These are phyloP conservation scores for Eremothecium coryli DNA, from an alignment of 1,139 yeast genomes.

Conservation along the genomic window DNA sequence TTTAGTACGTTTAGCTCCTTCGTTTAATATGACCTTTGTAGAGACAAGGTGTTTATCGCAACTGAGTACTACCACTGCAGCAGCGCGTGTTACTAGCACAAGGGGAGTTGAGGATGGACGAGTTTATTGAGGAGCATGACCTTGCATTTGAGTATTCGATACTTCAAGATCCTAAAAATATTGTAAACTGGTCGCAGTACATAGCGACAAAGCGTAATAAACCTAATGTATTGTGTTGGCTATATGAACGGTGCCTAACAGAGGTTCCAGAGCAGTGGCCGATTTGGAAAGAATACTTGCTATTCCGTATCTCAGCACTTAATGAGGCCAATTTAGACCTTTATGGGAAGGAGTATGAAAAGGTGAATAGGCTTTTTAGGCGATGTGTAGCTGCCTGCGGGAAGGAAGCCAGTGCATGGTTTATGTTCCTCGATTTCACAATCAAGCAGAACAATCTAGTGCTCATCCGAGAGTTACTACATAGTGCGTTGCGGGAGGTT, in stretches of 20 bases:
- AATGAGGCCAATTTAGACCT: constrained; percentile 29
- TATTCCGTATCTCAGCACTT: constrained; percentile 33
- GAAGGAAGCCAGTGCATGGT: constrained; percentile 49
- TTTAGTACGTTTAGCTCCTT: too few relatives aligned
- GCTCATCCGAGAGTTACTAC: constrained; percentile 41
- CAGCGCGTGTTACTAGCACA: background rate
- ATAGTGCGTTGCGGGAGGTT: constrained; percentile 42
- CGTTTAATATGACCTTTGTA: too few relatives aligned
- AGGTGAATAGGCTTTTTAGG: constrained; percentile 40
- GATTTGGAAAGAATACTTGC: constrained; percentile 30
- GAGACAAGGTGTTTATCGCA: too few relatives aligned
- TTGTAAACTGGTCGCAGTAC: constrained; percentile 25
- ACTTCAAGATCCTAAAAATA: constrained; percentile 17
- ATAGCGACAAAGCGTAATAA: constrained; percentile 15
- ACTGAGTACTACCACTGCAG: too few relatives aligned
- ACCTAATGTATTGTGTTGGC: constrained; percentile 18
- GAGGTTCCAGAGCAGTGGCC: constrained; percentile 15
- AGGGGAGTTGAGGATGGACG: constrained; percentile 10
- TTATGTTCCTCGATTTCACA: constrained; percentile 42
- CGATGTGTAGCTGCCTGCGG: constrained; percentile 38
- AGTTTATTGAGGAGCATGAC: constrained; percentile 19
- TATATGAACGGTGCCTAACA: constrained; percentile 23
- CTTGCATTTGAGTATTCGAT: constrained; percentile 28
- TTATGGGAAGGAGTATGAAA: constrained; percentile 29
- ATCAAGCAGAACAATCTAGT: constrained; percentile 35